These are phyloP conservation scores for Quercus variabilis DNA, from an alignment of 306 rosid species.

Conservation along the genomic window DNA sequence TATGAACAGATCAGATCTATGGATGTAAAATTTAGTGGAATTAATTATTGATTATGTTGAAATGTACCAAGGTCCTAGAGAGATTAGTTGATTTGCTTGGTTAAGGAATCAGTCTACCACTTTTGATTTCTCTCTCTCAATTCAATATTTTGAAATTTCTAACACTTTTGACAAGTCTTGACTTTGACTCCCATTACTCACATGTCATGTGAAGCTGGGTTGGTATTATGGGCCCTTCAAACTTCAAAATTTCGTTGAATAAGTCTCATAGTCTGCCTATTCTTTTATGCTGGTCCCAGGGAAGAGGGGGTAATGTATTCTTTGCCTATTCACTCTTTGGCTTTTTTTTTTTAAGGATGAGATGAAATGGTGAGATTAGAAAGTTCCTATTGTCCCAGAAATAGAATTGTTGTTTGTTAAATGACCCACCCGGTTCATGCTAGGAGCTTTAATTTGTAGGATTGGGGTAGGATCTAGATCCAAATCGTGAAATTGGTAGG, in stretches of 20 bases:
- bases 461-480: too few relatives aligned
- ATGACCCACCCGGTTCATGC: too few relatives aligned
- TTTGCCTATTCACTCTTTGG: background rate
- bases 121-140: background rate
- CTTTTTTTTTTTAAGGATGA: background rate
- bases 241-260: background rate
- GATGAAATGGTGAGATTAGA: background rate
- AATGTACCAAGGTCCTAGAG: too few relatives aligned
- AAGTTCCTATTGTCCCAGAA: too few relatives aligned
- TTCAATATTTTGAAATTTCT: background rate
- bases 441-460: too few relatives aligned
- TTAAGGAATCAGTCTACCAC: background rate
- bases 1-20: background rate
- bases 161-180: background rate
- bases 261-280: background rate
- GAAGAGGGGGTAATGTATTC: too few relatives aligned
- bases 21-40: background rate
- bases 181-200: background rate
- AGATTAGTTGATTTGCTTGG: background rate
- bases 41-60: background rate
- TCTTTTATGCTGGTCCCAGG: background rate
- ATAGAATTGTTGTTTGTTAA: too few relatives aligned
- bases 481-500: too few relatives aligned
- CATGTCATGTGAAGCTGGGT: background rate
- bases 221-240: background rate